These are phyloP conservation scores for Cyberlindnera saturnus DNA, from an alignment of 805 yeast species.

Conservation along the genomic window DNA sequence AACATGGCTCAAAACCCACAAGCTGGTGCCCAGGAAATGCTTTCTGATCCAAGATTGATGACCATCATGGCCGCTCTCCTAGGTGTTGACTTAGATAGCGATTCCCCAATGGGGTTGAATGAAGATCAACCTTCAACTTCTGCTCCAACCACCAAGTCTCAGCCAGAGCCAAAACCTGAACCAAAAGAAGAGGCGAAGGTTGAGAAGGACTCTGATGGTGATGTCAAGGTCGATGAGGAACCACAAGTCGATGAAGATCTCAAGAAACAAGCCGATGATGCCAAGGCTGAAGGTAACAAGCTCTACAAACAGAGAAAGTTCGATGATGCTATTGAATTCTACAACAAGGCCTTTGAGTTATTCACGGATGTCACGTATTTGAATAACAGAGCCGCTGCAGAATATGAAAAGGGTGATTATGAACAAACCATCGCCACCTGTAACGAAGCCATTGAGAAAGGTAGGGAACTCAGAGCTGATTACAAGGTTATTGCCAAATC, in stretches of 20 bases:
- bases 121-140: constrained; percentile 18
- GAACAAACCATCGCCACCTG: constrained; percentile 82
- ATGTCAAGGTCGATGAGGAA: constrained; percentile 19
- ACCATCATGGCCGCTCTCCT: constrained; percentile 77
- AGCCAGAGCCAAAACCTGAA: constrained; percentile 19
- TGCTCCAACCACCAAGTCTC: constrained; percentile 18
- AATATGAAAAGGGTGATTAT: constrained; percentile 89
- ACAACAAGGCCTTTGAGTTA: constrained; percentile 80
- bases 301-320: constrained; percentile 83
- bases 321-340: constrained; percentile 85
- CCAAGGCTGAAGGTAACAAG: constrained; percentile 80
- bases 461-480: constrained; percentile 86
- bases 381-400: constrained; percentile 97
- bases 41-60: constrained; percentile 83
- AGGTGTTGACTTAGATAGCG: constrained; percentile 65
- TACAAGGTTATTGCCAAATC: constrained; percentile 90
- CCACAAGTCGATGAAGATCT: constrained; percentile 8
- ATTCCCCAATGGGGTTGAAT: constrained; percentile 18
- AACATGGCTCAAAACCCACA: constrained; percentile 67
- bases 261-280: constrained; percentile 49
- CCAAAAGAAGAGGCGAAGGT: constrained; percentile 22
- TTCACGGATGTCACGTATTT: constrained; percentile 84
- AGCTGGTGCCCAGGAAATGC: constrained; percentile 61
- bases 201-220: constrained; percentile 33
- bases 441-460: constrained; percentile 77